Evolutionary conservation across 495 filamentous ascomycete species (phyloP).

Genomic region (Neurospora cerealis): DNA sequence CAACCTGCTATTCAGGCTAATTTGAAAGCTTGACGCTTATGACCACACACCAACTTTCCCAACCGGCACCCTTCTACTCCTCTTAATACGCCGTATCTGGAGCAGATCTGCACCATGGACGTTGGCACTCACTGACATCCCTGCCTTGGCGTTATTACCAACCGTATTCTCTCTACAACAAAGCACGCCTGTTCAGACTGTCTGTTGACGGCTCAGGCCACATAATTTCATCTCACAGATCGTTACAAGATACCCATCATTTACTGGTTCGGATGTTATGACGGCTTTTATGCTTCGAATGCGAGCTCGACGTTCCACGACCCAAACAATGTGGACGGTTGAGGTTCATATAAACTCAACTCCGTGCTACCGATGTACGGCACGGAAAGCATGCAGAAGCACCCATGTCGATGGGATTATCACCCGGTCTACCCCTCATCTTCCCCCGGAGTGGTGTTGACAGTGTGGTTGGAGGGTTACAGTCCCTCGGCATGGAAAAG

Average conservation of each 20-base stretch:
- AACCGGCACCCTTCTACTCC: background rate
- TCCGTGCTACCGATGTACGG: background rate
- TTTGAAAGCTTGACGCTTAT: background rate
- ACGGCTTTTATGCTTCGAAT: background rate
- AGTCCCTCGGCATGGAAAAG: constrained; percentile 6
- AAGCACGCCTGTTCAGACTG: background rate
- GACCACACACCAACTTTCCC: background rate
- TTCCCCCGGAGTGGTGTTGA: constrained; percentile 1
- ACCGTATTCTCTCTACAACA: background rate
- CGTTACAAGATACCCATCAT: background rate
- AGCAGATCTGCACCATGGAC: background rate
- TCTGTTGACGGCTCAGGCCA: background rate
- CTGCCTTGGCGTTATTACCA: background rate
- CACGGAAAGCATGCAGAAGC: background rate
- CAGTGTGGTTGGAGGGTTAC: background rate
- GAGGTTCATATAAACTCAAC: background rate
- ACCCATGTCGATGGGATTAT: background rate
- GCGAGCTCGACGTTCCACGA: background rate
- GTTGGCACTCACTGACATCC: background rate
- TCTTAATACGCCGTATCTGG: background rate
- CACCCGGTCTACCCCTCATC: constrained; percentile 15
- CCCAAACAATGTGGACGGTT: background rate
- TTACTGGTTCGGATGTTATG: background rate
- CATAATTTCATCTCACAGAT: background rate
- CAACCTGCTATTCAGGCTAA: background rate